These are phyloP conservation scores for Polychaeton citri DNA, from an alignment of 2,329 filamentous ascomycete genomes.

Conservation along the genomic window DNA sequence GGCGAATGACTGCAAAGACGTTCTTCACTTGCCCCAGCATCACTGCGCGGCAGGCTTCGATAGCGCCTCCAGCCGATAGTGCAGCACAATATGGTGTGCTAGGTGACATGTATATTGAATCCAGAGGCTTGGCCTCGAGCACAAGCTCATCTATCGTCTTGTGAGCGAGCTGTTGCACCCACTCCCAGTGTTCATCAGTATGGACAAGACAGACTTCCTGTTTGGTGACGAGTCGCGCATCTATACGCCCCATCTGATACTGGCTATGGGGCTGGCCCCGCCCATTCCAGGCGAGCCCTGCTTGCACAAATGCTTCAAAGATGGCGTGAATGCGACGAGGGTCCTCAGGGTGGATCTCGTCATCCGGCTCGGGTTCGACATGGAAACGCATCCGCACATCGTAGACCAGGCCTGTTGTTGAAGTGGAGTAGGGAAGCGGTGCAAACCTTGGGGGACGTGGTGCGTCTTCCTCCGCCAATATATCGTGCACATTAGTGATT, in stretches of 20 bases:
- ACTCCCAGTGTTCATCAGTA: conserved; percentile 60
- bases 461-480: neutral
- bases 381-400: conserved; percentile 94
- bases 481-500: too few relatives aligned
- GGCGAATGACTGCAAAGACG: conserved; percentile 86
- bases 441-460: conserved; percentile 18
- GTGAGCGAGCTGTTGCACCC: conserved; percentile 51
- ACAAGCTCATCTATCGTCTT: conserved; percentile 12
- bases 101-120: conserved; percentile 31
- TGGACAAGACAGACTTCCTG: conserved; percentile 76
- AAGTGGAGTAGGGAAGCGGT: conserved; percentile 23
- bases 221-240: conserved; percentile 60
- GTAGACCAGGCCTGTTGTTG: conserved; percentile 45
- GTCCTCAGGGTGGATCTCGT: conserved; percentile 85
- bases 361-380: conserved; percentile 50
- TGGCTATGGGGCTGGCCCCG: conserved; percentile 32
- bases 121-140: conserved; percentile 37
- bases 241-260: conserved; percentile 54
- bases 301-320: conserved; percentile 73
- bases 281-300: conserved; percentile 45
- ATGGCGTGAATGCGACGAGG: conserved; percentile 86
- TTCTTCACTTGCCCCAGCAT: conserved; percentile 77
- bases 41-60: conserved; percentile 91
- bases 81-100: conserved; percentile 51
- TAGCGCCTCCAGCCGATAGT: conserved; percentile 80